Percentiles rank a stretch among this genome's conserved stretches.
Conservation (phyloP, 2,329 filamentous ascomycete genomes). For the Ascosphaera apis region DNA sequence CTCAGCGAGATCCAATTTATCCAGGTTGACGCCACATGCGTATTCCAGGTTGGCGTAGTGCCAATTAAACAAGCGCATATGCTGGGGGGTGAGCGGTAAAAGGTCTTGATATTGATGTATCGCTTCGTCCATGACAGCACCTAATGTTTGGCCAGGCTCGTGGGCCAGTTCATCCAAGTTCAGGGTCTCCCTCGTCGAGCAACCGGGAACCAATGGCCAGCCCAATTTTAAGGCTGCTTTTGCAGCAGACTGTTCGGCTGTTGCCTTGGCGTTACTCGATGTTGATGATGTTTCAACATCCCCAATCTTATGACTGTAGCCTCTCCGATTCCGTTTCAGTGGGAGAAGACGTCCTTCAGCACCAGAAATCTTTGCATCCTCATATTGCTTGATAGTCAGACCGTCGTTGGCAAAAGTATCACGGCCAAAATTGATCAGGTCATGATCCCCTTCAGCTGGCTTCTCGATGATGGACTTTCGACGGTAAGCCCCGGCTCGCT, state of each 20-base stretch:
- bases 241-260: slow-evolving; percentile 48
- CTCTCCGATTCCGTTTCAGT: slow-evolving; percentile 20
- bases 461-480: slow-evolving; percentile 48
- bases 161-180: slow-evolving; percentile 44
- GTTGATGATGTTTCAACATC: slow-evolving; percentile 28
- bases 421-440: slow-evolving; percentile 58
- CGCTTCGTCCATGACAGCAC: slow-evolving; percentile 80
- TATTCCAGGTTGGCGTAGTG: slow-evolving; percentile 97
- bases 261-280: slow-evolving; percentile 37
- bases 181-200: slow-evolving; percentile 41
- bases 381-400: slow-evolving; percentile 48
- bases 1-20: slow-evolving; percentile 63
- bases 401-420: slow-evolving; percentile 50
- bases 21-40: slow-evolving; percentile 76
- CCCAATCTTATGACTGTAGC: slow-evolving; percentile 23
- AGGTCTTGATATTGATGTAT: slow-evolving; percentile 68
- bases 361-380: slow-evolving; percentile 43
- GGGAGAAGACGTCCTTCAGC: slow-evolving; percentile 21
- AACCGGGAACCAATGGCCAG: slow-evolving; percentile 48
- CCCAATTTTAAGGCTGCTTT: slow-evolving; percentile 61
- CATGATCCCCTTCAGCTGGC: slow-evolving; percentile 60
- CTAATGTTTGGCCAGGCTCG: slow-evolving; percentile 46
- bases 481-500: slow-evolving; percentile 76
- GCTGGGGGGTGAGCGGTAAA: slow-evolving; percentile 61
- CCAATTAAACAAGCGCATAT: slow-evolving; percentile 87